Conservation (phyloP, 768 basidiomycete genomes). For the Trametes cingulata region DNA sequence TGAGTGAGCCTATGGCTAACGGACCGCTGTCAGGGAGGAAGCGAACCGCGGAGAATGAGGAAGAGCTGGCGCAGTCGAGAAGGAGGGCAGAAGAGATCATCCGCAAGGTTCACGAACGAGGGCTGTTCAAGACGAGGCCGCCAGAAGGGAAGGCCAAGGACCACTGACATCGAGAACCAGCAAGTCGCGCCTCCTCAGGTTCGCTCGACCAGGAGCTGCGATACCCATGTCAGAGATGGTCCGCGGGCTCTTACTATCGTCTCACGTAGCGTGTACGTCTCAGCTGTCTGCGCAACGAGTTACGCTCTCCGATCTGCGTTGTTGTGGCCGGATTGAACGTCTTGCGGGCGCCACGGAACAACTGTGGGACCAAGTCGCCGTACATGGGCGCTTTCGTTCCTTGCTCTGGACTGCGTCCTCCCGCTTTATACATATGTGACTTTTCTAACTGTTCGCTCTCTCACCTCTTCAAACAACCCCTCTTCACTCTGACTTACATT, state of each 20-base stretch:
- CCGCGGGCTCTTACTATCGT: background rate
- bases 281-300: background rate
- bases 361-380: background rate
- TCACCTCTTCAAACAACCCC: background rate
- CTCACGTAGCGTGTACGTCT: background rate
- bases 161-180: slow-evolving; percentile 25
- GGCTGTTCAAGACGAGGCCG: slow-evolving; percentile 68
- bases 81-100: slow-evolving; percentile 56
- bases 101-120: slow-evolving; percentile 55
- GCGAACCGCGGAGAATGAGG: slow-evolving; percentile 36
- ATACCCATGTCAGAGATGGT: background rate
- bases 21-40: slow-evolving; percentile 23
- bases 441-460: background rate
- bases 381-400: slow-evolving; percentile 3
- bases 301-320: background rate
- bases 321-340: too few relatives aligned
- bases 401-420: background rate
- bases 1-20: background rate
- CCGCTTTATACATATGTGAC: slow-evolving; percentile 13
- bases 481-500: background rate
- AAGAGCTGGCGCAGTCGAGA: slow-evolving; percentile 33
- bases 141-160: slow-evolving; percentile 68
- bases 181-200: background rate
- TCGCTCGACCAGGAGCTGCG: background rate
- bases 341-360: background rate